These are phyloP conservation scores for Drechslera avenae DNA, from an alignment of 2,329 filamentous ascomycete species.

Conservation along the genomic window DNA sequence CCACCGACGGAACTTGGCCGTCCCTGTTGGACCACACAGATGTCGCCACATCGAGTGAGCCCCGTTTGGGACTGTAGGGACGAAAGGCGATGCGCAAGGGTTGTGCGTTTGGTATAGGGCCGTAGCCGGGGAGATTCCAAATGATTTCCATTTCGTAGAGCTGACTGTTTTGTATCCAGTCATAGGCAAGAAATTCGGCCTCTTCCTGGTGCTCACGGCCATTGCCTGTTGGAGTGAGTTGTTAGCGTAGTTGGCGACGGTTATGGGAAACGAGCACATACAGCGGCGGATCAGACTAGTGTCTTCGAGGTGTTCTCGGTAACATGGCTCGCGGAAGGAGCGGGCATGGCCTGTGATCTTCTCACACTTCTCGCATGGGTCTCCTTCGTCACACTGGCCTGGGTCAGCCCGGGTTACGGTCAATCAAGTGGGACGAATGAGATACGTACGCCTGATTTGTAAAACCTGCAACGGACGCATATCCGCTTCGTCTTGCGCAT, in stretches of 20 bases:
- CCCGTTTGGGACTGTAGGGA: constrained; percentile 34
- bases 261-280: constrained; percentile 13
- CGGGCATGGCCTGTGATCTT: constrained; percentile 39
- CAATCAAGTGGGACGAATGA: background rate
- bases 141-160: constrained; percentile 40
- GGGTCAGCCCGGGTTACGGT: constrained; percentile 11
- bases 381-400: constrained; percentile 40
- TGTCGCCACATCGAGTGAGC: constrained; percentile 35
- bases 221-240: constrained; percentile 31
- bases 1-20: constrained; percentile 32
- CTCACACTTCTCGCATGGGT: constrained; percentile 40
- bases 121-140: constrained; percentile 45
- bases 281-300: constrained; percentile 41
- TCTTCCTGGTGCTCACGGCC: constrained; percentile 44
- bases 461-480: constrained; percentile 45
- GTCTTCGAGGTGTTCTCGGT: constrained; percentile 41
- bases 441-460: constrained; percentile 39
- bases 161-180: constrained; percentile 34
- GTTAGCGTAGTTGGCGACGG: constrained; percentile 9
- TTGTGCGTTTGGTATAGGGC: constrained; percentile 32
- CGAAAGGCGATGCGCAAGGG: constrained; percentile 36
- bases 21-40: constrained; percentile 40
- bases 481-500: constrained; percentile 43
- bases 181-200: constrained; percentile 39
- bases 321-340: constrained; percentile 41